Evolutionary conservation across 1,284 basidiomycete species (phyloP), one percentile per base, ranked within the genome.

Genomic region (Macrocybe sp.): DNA sequence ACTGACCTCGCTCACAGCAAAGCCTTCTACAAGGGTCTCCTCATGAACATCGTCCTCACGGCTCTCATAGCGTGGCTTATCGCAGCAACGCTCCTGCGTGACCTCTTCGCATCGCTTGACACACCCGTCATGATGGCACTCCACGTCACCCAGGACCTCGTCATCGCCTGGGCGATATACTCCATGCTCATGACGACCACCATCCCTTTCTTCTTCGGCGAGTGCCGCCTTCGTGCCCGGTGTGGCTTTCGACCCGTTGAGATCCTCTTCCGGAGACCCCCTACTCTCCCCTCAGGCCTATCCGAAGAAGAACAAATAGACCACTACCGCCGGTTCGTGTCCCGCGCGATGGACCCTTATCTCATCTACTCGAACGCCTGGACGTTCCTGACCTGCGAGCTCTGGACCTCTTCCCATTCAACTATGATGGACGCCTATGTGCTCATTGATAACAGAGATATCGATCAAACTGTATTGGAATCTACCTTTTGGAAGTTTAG

Each of bases 161-260:
- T 63, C 41, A 52, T 65, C 10, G 39, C 48, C 3, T 57, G 55
- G 46, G 60, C 64, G 8, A 55, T 60, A 40, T 11, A 54, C 29
- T 51, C 61, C 34, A 50, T 65, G n/a, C 34, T 62, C 6, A 49
- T 58, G 6, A 62, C 62, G 1, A 65, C 64, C 3, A 50, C 55
- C 2, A 30, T 63, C 31, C 64, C 64, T 4, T 66, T 66, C 55
- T 60, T 66, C 49, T 52, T 61, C 38, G 59, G 61, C 2, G 64
- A 66, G 57, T 65, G 64, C 42, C 59, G 56, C 10, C 49, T 65
- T 6, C 60, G 64, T 6, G 30, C 59, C 7, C 41, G 48, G 11
- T 56, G 63, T 50, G 62, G 63, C n/a, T 64, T 66, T 49, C 59
- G 57, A 7, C 49, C 56, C 6, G 51, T 60, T 1, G 64, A 66